Percentiles rank a stretch among this genome's conserved stretches.
These are phyloP conservation scores for Diddensiella santjacobensis DNA, from an alignment of 805 yeast species.

Conservation along the genomic window DNA sequence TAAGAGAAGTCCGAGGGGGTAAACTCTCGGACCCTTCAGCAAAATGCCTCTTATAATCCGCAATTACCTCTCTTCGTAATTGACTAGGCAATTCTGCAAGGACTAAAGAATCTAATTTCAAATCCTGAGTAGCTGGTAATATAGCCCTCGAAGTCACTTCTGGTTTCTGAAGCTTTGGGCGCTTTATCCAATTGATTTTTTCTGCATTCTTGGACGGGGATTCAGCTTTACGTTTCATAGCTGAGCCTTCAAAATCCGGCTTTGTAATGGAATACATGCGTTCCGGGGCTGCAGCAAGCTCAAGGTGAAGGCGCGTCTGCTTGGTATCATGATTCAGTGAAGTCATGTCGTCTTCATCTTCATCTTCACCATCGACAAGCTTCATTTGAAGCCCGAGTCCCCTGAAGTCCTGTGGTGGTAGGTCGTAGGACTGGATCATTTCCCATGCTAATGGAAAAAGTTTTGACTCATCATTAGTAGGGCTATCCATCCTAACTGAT, in stretches of 20 bases:
- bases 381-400: slow-evolving; percentile 75
- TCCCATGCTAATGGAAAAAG: slow-evolving; percentile 57
- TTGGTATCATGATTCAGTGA: not conserved
- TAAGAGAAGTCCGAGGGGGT: not conserved
- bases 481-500: slow-evolving; percentile 54
- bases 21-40: too few species aligned
- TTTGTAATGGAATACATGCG: not conserved
- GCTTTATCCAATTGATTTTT: not conserved
- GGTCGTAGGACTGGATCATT: slow-evolving; percentile 50
- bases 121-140: slow-evolving; percentile 9
- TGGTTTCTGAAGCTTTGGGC: not conserved
- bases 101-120: not conserved
- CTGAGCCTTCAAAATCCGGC: not conserved
- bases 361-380: slow-evolving; percentile 33
- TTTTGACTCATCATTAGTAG: slow-evolving; percentile 58
- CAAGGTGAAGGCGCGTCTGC: not conserved
- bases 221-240: not conserved
- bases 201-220: not conserved
- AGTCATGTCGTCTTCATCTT: not conserved
- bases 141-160: slow-evolving; percentile 6
- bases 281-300: too few species aligned
- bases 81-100: slow-evolving; percentile 38
- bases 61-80: slow-evolving; percentile 52
- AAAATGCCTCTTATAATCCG: not conserved
- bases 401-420: slow-evolving; percentile 65